Percentiles rank a stretch among this genome's conserved stretches.
These are phyloP conservation scores for Trichoderma asperelloides DNA, from an alignment of 495 filamentous ascomycete genomes.

Conservation along the genomic window DNA sequence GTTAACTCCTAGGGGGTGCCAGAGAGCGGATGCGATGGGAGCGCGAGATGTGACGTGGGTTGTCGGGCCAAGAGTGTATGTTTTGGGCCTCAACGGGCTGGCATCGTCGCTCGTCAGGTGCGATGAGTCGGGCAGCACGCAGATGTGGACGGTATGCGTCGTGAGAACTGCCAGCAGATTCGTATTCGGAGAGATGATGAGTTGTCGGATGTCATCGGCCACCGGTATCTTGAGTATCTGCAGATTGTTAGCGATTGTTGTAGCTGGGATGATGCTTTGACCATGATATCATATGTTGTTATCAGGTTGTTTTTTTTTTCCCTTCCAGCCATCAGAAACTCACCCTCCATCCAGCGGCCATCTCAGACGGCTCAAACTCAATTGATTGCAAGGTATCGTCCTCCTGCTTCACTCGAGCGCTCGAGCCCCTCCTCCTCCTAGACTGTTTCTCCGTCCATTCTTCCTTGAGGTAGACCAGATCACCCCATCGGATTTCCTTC, in stretches of 20 bases:
- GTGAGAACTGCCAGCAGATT: slow-evolving; percentile 76
- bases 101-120: slow-evolving; percentile 57
- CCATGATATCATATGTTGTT: not conserved
- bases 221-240: slow-evolving; percentile 65
- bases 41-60: slow-evolving; percentile 78
- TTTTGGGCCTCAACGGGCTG: slow-evolving; percentile 62
- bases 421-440: slow-evolving; percentile 22
- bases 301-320: not conserved
- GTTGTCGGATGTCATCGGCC: slow-evolving; percentile 66
- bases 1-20: slow-evolving; percentile 75
- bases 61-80: slow-evolving; percentile 77
- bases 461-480: slow-evolving; percentile 66
- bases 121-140: slow-evolving; percentile 64
- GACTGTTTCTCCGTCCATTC: slow-evolving; percentile 49
- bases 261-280: slow-evolving; percentile 3
- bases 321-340: slow-evolving; percentile 13
- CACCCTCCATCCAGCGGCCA: slow-evolving; percentile 38
- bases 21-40: slow-evolving; percentile 65
- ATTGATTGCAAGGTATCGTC: not conserved
- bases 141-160: slow-evolving; percentile 73
- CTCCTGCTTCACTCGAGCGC: slow-evolving; percentile 15
- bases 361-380: slow-evolving; percentile 18
- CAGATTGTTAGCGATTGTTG: slow-evolving; percentile 9
- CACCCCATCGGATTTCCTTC: slow-evolving; percentile 79
- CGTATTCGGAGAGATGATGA: slow-evolving; percentile 70